Evolutionary conservation across 805 yeast genomes (phyloP).

Genomic region (Wickerhamomyces subpelliculosus): DNA sequence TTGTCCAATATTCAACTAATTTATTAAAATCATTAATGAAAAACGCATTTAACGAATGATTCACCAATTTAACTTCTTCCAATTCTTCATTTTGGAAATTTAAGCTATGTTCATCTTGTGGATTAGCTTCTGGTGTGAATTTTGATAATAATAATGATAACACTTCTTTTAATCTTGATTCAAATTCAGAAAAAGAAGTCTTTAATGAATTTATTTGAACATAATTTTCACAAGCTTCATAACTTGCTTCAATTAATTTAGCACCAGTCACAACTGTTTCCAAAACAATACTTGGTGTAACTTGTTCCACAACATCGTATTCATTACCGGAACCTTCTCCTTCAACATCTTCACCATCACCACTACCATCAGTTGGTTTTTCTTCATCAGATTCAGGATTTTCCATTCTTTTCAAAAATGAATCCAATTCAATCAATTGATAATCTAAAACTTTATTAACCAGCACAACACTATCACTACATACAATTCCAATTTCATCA

Average conservation of each 20-base stretch:
- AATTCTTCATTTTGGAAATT: constrained; percentile 8
- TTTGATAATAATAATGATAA: constrained; percentile 1
- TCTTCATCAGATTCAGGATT: constrained; percentile 10
- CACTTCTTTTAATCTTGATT: not conserved
- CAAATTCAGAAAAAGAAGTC: not conserved
- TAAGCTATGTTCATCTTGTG: constrained; percentile 3
- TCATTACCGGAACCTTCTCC: constrained; percentile 10
- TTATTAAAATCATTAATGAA: constrained; percentile 3
- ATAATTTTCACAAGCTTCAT: constrained; percentile 8
- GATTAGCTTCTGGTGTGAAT: not conserved
- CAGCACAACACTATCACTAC: constrained; percentile 4
- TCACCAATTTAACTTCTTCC: constrained; percentile 7
- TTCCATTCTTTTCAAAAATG: constrained; percentile 10
- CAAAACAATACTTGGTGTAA: constrained; percentile 16
- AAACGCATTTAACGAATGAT: constrained; percentile 7
- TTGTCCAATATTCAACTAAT: constrained; percentile 8
- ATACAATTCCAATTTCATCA: constrained; percentile 7
- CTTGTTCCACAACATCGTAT: constrained; percentile 18
- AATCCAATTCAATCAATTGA: constrained; percentile 15
- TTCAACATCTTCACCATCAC: constrained; percentile 6
- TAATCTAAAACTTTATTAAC: constrained; percentile 7
- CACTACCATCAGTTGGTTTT: too few relatives aligned
- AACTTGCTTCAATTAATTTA: constrained; percentile 7
- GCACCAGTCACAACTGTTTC: constrained; percentile 10
- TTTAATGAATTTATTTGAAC: constrained; percentile 3